These are phyloP conservation scores for Aegilops tauschii DNA, from an alignment of 176 grass and related monocot species.

Conservation along the genomic window DNA sequence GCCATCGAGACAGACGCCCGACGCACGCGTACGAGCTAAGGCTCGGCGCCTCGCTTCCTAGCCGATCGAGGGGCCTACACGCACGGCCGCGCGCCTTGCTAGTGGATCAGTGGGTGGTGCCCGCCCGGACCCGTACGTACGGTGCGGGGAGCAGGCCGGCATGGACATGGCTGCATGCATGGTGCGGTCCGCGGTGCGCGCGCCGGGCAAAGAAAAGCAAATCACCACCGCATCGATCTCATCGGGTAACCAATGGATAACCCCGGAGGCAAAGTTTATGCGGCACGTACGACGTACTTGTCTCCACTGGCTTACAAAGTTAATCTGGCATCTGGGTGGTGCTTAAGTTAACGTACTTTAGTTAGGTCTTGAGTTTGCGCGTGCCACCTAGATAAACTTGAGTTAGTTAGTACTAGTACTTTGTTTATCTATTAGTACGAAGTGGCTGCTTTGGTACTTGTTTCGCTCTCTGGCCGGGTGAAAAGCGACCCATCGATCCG, in stretches of 20 bases:
- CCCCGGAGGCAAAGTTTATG: too few species aligned
- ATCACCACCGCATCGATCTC: neutral
- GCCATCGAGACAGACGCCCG: too few species aligned
- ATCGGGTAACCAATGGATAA: too few species aligned
- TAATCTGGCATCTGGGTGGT: neutral
- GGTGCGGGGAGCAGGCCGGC: neutral
- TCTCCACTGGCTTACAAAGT: neutral
- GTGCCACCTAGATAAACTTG: neutral
- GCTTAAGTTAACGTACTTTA: neutral
- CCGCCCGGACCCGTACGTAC: too few species aligned
- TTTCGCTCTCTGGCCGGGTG: neutral
- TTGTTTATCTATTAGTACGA: neutral
- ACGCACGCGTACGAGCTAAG: too few species aligned
- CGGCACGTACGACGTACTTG: neutral
- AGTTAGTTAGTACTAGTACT: neutral
- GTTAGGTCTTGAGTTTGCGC: neutral
- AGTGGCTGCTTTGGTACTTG: slow-evolving; percentile 13
- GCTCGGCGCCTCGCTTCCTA: neutral
- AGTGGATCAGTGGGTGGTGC: too few species aligned
- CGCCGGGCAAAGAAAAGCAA: neutral
- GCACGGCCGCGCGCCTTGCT: too few species aligned
- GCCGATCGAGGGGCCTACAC: neutral
- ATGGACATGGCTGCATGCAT: neutral
- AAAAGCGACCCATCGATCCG: neutral
- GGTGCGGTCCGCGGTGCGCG: neutral